Base-by-base conservation (phyloP, 176 grass and related monocot species). In the Coix lacrymajobi region DNA sequence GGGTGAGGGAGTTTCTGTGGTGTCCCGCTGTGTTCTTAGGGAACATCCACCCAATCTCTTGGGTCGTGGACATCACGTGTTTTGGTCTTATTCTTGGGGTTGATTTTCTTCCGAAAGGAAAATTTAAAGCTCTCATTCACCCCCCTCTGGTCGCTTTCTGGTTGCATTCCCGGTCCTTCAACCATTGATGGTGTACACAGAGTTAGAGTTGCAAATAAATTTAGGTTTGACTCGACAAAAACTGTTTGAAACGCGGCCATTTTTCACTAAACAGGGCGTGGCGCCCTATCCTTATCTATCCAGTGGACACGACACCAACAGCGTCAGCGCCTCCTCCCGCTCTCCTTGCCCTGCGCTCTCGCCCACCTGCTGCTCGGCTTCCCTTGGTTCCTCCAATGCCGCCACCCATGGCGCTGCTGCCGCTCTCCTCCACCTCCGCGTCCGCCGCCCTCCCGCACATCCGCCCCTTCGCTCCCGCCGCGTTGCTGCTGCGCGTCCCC, bases 321-420 rank as follows among this genome's bases (percentile, higher is more conserved):
- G 52, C 51, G 51, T 56, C 51, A 62, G 15, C 41, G 7, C 56
- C 68, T 13, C 40, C 66, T 26, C 51, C n/a, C n/a, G 25, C 70
- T 38, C 43, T 10, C 44, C 7, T 29, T 44, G 10, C 2, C 41
- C 34, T 15, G 25, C 44, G 1, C 24, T 12, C 31, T 39, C 19
- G n/a, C 10, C 24, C 8, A 43, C 30, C 66, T 13, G 48, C 48
- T 7, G 48, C 48, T 51, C 48, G 48, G 46, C 28, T 16, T 17
- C 31, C 11, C 29, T 65, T 32, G 62, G 62, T 7, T 2, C 63
- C 11, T 44, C 71, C 87, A 65, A 82, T 89, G 83, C 88, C 83
- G 79, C 88, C 83, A 36, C 78, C 83, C 72, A 86, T 90, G 88
- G 83, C 83, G 34, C 79, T 90, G 52, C 52, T 12, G 56, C n/a